Conservation (phyloP, 352 stramenopile species). For the Pythium diclinum region DNA sequence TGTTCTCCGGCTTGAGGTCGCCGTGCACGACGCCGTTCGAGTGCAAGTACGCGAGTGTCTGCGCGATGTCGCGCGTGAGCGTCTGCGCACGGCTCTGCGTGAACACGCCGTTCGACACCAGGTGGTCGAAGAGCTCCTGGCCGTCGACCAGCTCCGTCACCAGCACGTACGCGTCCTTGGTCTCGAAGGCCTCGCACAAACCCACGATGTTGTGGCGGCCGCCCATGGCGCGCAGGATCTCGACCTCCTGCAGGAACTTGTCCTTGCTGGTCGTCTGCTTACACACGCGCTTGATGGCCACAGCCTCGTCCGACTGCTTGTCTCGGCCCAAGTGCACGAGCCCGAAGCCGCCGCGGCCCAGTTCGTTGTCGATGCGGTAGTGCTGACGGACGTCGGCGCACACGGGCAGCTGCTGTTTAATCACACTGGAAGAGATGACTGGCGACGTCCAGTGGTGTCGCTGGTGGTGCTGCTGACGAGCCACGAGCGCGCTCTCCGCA, state of each 20-base stretch:
- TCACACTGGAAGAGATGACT: background rate
- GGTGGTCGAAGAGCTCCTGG: constrained; percentile 36
- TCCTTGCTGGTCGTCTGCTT: constrained; percentile 32
- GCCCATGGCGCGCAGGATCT: constrained; percentile 29
- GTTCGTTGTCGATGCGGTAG: constrained; percentile 23
- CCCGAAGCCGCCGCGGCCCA: constrained; percentile 33
- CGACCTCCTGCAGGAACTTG: constrained; percentile 39
- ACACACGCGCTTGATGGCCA: constrained; percentile 37
- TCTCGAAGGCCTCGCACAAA: constrained; percentile 40
- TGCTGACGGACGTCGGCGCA: constrained; percentile 14
- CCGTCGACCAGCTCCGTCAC: constrained; percentile 37
- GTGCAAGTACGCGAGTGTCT: constrained; percentile 29
- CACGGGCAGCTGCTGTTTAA: background rate
- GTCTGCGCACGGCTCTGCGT: constrained; percentile 19
- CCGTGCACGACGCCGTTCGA: constrained; percentile 33
- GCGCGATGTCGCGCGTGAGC: constrained; percentile 24
- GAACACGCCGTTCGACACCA: constrained; percentile 26
- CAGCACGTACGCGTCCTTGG: constrained; percentile 33
- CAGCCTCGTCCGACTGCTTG: constrained; percentile 22
- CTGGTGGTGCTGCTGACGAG: background rate
- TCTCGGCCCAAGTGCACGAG: constrained; percentile 27
- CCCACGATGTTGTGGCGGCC: constrained; percentile 28
- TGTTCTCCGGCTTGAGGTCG: constrained; percentile 82
- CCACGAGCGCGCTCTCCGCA: constrained; percentile 1
- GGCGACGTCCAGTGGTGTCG: background rate